Conservation (phyloP, 371 early-diverging fungal species). For the Mortierella sp. region DNA sequence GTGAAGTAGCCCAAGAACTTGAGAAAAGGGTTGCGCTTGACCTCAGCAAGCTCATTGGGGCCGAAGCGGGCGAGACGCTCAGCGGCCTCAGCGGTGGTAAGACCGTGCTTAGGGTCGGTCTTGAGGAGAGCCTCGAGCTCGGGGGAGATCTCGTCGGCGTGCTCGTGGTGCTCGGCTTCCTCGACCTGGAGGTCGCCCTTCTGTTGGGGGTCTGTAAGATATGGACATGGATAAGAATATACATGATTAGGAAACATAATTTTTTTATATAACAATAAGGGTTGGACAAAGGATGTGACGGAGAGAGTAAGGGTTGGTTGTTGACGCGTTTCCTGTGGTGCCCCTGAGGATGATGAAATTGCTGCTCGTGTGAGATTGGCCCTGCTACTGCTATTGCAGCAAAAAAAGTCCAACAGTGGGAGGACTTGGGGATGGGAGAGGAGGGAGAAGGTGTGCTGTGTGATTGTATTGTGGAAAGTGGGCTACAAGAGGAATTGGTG, state of each 20-base stretch:
- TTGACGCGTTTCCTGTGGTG: neutral
- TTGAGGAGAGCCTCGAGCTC: constrained; percentile 80
- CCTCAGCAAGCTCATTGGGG: constrained; percentile 6
- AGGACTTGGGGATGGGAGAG: neutral
- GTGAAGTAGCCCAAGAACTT: constrained; percentile 10
- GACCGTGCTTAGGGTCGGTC: constrained; percentile 77
- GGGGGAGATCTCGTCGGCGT: constrained; percentile 78
- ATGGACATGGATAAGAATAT: neutral
- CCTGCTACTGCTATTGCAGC: neutral
- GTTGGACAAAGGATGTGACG: neutral
- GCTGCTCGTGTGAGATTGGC: neutral
- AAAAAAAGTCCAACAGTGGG: too few species aligned
- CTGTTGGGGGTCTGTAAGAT: constrained; percentile 17
- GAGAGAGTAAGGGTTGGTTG: neutral
- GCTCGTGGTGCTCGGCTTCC: constrained; percentile 76
- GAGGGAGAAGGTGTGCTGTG: neutral
- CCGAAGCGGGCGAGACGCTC: constrained; percentile 70
- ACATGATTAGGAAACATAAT: neutral
- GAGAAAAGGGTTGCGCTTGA: constrained; percentile 2
- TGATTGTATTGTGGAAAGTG: neutral
- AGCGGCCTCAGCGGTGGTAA: constrained; percentile 69
- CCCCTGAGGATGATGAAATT: neutral
- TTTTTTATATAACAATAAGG: neutral
- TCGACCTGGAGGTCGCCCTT: constrained; percentile 59
- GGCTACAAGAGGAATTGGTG: neutral